Conservation (phyloP, 169 alveolate species). For the Plasmodium relictum region DNA sequence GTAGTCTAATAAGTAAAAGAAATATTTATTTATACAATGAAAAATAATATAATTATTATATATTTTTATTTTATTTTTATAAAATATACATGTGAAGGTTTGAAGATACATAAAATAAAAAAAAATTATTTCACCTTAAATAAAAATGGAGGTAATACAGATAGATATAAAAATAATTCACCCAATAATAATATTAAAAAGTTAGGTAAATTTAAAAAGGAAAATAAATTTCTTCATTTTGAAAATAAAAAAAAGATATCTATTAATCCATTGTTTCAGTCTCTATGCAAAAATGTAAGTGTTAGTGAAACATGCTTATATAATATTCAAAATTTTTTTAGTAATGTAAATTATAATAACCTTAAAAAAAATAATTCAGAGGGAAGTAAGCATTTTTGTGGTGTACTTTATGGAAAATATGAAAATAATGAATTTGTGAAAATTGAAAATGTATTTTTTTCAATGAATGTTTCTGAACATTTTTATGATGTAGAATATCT, state of each 20-base stretch:
- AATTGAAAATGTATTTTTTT: slow-evolving; percentile 72
- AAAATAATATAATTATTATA: slow-evolving; percentile 20
- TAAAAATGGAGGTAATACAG: not conserved
- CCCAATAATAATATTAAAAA: not conserved
- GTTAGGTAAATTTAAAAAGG: slow-evolving; percentile 12
- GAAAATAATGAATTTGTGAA: slow-evolving; percentile 37
- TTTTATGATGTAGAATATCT: slow-evolving; percentile 46
- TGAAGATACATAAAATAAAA: slow-evolving; percentile 11
- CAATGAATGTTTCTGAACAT: slow-evolving; percentile 12
- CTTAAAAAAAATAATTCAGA: slow-evolving; percentile 5
- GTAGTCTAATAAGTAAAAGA: slow-evolving; percentile 1
- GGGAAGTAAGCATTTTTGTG: slow-evolving; percentile 43
- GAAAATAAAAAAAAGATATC: slow-evolving; percentile 56
- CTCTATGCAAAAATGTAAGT: slow-evolving; percentile 62
- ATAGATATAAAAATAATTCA: not conserved
- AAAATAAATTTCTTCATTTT: slow-evolving; percentile 53
- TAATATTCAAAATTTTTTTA: slow-evolving; percentile 61
- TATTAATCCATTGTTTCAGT: slow-evolving; percentile 44
- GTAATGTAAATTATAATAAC: slow-evolving; percentile 21
- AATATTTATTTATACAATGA: slow-evolving; percentile 11
- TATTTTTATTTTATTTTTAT: slow-evolving; percentile 14
- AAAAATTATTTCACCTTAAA: not conserved
- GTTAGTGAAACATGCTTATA: slow-evolving; percentile 76
- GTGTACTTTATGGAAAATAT: slow-evolving; percentile 63
- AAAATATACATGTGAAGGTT: slow-evolving; percentile 10